These are phyloP conservation scores for Penicillium concentricum DNA, from an alignment of 2,329 filamentous ascomycete species.

Conservation along the genomic window DNA sequence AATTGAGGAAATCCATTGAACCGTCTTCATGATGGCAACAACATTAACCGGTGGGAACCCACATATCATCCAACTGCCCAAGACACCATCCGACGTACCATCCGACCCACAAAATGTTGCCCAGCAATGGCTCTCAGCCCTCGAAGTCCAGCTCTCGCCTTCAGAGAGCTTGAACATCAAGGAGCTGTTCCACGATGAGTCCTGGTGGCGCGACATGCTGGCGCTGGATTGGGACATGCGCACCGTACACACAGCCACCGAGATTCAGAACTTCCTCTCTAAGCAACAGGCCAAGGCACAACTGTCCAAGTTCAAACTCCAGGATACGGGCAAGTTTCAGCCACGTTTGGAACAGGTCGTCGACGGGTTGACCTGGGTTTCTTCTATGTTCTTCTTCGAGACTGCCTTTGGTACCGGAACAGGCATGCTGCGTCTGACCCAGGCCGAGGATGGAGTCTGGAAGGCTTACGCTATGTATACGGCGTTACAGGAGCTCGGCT, in stretches of 20 bases:
- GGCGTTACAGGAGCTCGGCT: slow-evolving; percentile 37
- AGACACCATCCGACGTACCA: slow-evolving; percentile 20
- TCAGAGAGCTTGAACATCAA: slow-evolving; percentile 18
- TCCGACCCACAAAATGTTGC: slow-evolving; percentile 27
- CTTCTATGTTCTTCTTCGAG: slow-evolving; percentile 43
- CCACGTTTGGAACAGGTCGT: slow-evolving; percentile 29
- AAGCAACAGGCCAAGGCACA: slow-evolving; percentile 25
- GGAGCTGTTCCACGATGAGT: slow-evolving; percentile 37
- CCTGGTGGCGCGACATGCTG: slow-evolving; percentile 45
- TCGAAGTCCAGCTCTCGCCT: slow-evolving; percentile 25
- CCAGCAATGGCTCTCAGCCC: slow-evolving; percentile 33
- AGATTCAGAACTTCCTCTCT: slow-evolving; percentile 34
- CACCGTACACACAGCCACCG: slow-evolving; percentile 31
- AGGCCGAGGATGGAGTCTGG: slow-evolving; percentile 30
- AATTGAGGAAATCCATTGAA: not conserved
- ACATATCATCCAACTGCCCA: slow-evolving; percentile 34
- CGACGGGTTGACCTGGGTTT: slow-evolving; percentile 36
- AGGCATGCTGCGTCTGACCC: slow-evolving; percentile 39
- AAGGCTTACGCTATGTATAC: slow-evolving; percentile 43
- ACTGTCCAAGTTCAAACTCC: slow-evolving; percentile 32
- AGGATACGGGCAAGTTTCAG: slow-evolving; percentile 34
- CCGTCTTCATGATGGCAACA: slow-evolving; percentile 14
- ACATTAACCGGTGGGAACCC: slow-evolving; percentile 25
- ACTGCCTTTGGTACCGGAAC: slow-evolving; percentile 37
- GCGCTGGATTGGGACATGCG: slow-evolving; percentile 42